Conservation (phyloP, 345 rosid genomes). For the Ceriops zippeliana region DNA sequence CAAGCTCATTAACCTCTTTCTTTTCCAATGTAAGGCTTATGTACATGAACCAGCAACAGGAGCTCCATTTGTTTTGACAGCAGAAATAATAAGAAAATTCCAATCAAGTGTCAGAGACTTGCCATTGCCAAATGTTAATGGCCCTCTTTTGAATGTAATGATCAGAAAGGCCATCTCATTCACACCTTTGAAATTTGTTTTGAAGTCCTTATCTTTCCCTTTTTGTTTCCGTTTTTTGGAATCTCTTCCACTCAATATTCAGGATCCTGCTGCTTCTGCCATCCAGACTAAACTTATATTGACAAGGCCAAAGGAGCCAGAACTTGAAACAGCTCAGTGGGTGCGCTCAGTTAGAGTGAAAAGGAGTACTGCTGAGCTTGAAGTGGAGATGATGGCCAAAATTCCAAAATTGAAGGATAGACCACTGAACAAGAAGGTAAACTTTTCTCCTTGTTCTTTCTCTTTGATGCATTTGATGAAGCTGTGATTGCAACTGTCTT, state of each 20-base stretch:
- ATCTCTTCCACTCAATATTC: slow-evolving; percentile 9
- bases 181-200: neutral
- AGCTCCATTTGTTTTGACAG: slow-evolving; percentile 59
- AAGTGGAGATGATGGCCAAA: slow-evolving; percentile 97
- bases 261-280: slow-evolving; percentile 27
- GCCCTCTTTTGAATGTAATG: slow-evolving; percentile 43
- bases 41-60: slow-evolving; percentile 42
- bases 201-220: neutral
- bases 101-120: slow-evolving; percentile 77
- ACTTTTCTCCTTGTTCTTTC: neutral
- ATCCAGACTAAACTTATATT: slow-evolving; percentile 57
- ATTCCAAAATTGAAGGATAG: slow-evolving; percentile 96
- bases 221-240: neutral
- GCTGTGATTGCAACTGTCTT: neutral
- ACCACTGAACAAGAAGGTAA: slow-evolving; percentile 88
- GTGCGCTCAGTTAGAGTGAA: slow-evolving; percentile 68
- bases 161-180: neutral
- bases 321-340: slow-evolving; percentile 82
- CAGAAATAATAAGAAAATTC: slow-evolving; percentile 86
- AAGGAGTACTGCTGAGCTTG: slow-evolving; percentile 78
- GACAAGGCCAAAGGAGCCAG: slow-evolving; percentile 96
- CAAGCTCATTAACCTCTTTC: slow-evolving; percentile 1
- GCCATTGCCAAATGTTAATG: slow-evolving; percentile 41
- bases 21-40: slow-evolving; percentile 39
- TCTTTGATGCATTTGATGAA: neutral